Percentiles rank a stretch among this genome's conserved stretches.
Evolutionary conservation across 768 basidiomycete genomes (phyloP).

Genomic region (Suillus hirtellus): DNA sequence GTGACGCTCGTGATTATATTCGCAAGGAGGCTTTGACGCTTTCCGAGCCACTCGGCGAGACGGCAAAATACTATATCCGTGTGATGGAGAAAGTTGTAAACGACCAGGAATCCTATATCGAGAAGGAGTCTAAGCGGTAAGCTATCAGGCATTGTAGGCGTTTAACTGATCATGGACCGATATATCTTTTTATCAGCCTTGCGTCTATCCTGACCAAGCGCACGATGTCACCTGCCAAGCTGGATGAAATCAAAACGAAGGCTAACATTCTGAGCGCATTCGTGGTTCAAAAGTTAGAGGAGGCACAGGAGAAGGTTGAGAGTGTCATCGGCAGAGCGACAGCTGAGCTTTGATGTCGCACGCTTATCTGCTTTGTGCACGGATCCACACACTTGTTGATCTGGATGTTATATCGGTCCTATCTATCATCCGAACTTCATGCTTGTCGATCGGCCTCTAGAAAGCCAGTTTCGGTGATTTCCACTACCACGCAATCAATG

Average conservation of each 20-base stretch:
- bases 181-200: conserved; percentile 46
- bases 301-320: conserved; percentile 35
- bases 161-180: conserved; percentile 11
- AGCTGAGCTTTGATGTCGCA: conserved; percentile 44
- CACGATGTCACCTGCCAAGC: conserved; percentile 70
- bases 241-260: conserved; percentile 94
- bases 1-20: conserved; percentile 58
- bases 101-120: conserved; percentile 70
- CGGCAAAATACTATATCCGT: conserved; percentile 78
- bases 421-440: conserved; percentile 19
- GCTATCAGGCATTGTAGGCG: conserved; percentile 18
- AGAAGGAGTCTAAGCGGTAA: conserved; percentile 85
- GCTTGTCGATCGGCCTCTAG: too few relatives aligned
- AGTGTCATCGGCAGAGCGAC: conserved; percentile 31
- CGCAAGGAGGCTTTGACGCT: conserved; percentile 63
- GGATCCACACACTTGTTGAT: conserved; percentile 19
- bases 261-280: conserved; percentile 81
- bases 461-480: not conserved
- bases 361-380: conserved; percentile 5
- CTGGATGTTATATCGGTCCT: conserved; percentile 10
- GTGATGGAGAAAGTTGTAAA: conserved; percentile 87
- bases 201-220: conserved; percentile 76
- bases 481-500: not conserved
- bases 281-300: conserved; percentile 31
- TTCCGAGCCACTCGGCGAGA: conserved; percentile 46